Evolutionary conservation across 768 basidiomycete species (phyloP).

Genomic region (Macrolepiota fuliginosa): DNA sequence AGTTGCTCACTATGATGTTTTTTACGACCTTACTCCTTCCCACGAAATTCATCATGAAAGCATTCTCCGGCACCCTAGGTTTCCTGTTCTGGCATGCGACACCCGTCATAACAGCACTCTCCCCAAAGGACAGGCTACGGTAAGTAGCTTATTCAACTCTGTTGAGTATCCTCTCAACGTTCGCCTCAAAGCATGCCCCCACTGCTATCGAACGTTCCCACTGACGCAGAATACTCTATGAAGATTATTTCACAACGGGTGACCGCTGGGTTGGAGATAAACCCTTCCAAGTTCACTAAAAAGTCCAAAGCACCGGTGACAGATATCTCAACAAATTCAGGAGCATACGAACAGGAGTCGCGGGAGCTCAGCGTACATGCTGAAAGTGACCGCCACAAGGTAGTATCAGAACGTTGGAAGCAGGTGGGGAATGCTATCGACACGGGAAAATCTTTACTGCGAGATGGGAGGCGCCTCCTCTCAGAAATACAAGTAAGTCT

Average conservation of each 20-base stretch:
- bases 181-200: slow-evolving; percentile 39
- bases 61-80: slow-evolving; percentile 43
- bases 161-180: not conserved
- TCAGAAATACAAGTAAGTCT: not conserved
- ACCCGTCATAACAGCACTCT: slow-evolving; percentile 53
- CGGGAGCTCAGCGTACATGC: not conserved
- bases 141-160: slow-evolving; percentile 19
- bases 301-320: not conserved
- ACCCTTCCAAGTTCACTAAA: slow-evolving; percentile 24
- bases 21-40: slow-evolving; percentile 44
- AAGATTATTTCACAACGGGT: slow-evolving; percentile 61
- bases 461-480: slow-evolving; percentile 4
- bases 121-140: slow-evolving; percentile 45
- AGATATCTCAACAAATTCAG: not conserved
- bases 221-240: slow-evolving; percentile 72
- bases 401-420: not conserved
- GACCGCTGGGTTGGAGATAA: slow-evolving; percentile 49
- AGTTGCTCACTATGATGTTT: slow-evolving; percentile 40
- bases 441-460: not conserved
- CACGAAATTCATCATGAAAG: slow-evolving; percentile 46
- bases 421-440: slow-evolving; percentile 1
- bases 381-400: not conserved
- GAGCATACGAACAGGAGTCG: not conserved
- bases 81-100: slow-evolving; percentile 61
- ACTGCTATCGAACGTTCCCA: slow-evolving; percentile 52